phyloP scores from a whole-genome alignment of 108 stramenopile genomes.

The Stephanodiscus minutulus region DNA sequence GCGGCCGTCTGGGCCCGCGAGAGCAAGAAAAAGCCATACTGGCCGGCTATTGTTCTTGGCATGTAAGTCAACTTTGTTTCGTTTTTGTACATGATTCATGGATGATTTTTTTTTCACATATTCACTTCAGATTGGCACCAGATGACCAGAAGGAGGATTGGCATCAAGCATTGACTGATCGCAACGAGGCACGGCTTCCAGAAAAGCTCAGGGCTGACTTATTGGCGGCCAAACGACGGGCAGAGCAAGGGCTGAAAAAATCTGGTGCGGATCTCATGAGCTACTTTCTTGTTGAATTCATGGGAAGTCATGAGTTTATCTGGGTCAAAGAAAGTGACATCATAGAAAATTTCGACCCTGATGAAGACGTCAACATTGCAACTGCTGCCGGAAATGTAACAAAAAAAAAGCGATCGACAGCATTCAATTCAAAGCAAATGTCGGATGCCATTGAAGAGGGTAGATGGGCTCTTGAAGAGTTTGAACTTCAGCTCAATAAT shows the following conservation, averaged over 20 bases:
- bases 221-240: conserved; percentile 68
- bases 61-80: conserved; percentile 51
- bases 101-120: background rate
- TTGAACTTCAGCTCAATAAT: conserved; percentile 63
- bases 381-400: conserved; percentile 45
- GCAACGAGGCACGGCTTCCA: conserved; percentile 84
- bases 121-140: conserved; percentile 60
- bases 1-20: conserved; percentile 90
- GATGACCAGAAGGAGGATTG: conserved; percentile 84
- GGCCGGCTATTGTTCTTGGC: conserved; percentile 90
- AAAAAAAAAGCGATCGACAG: conserved; percentile 69
- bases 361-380: conserved; percentile 71
- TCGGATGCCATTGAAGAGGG: conserved; percentile 79
- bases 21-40: conserved; percentile 86
- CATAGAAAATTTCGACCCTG: conserved; percentile 81
- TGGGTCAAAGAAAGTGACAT: conserved; percentile 88
- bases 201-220: conserved; percentile 75
- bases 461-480: conserved; percentile 71
- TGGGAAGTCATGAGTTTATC: conserved; percentile 89
- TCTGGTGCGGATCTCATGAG: conserved; percentile 67
- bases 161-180: conserved; percentile 73
- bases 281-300: conserved; percentile 88
- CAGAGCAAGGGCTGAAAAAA: conserved; percentile 65
- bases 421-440: conserved; percentile 68
- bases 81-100: background rate